Evolutionary conservation across 306 rosid species (phyloP).

Genomic region (Crataegus laevigata): DNA sequence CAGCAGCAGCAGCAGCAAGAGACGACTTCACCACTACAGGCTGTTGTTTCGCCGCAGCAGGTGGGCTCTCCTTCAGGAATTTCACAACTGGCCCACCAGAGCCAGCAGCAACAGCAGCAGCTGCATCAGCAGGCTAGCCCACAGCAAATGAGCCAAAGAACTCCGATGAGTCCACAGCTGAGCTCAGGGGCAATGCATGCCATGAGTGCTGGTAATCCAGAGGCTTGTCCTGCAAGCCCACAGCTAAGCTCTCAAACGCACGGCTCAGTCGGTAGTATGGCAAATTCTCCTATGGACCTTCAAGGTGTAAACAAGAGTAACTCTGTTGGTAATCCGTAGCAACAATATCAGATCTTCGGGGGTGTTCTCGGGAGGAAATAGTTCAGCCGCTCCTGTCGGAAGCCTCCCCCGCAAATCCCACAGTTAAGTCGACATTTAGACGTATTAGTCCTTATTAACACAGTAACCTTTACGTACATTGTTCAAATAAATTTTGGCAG

Average conservation of each 20-base stretch:
- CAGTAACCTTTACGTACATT: background rate
- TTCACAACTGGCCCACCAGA: slow-evolving; percentile 62
- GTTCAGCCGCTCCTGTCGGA: background rate
- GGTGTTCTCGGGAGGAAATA: background rate
- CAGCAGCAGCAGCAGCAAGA: slow-evolving; percentile 66
- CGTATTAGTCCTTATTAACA: background rate
- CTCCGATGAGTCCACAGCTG: slow-evolving; percentile 95
- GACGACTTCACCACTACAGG: slow-evolving; percentile 59
- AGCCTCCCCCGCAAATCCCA: background rate
- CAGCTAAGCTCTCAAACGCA: slow-evolving; percentile 93
- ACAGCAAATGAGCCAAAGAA: slow-evolving; percentile 87
- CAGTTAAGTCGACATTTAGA: background rate
- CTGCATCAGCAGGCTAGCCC: slow-evolving; percentile 52
- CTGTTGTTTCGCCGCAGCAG: slow-evolving; percentile 77
- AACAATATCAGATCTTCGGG: slow-evolving; percentile 5
- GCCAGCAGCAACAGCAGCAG: slow-evolving; percentile 12
- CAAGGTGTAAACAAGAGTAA: slow-evolving; percentile 87
- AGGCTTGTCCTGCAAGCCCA: slow-evolving; percentile 91
- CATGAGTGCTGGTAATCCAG: slow-evolving; percentile 80
- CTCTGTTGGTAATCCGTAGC: slow-evolving; percentile 57
- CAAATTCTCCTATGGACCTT: slow-evolving; percentile 87
- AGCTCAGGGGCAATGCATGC: slow-evolving; percentile 88
- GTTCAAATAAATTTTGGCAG: background rate
- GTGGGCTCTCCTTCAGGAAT: slow-evolving; percentile 96
- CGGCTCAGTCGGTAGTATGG: slow-evolving; percentile 64